Conservation (phyloP, 192 early-diverging fungal genomes). For the Dimargaris xerosporica region DNA sequence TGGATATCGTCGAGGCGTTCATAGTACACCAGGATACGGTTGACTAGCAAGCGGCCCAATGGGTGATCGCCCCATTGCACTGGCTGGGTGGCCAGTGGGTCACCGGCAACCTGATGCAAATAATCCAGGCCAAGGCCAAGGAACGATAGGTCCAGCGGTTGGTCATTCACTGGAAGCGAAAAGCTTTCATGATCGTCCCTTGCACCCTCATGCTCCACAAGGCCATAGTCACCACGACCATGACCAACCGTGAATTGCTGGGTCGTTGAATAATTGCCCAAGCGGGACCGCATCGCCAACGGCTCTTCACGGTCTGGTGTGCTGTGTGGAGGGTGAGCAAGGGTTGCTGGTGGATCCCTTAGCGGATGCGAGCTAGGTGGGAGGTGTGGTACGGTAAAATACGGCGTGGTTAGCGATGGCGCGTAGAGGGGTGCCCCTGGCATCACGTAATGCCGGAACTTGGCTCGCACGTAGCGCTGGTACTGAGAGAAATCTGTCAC, state of each 20-base stretch:
- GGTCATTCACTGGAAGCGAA: no score
- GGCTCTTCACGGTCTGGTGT: no score
- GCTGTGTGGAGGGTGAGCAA: no score
- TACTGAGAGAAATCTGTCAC: not conserved
- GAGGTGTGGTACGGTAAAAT: not conserved
- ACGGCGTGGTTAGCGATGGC: not conserved
- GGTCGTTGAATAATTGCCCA: no score
- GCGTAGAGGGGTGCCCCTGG: not conserved
- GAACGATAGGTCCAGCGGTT: not conserved
- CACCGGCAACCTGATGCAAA: not conserved
- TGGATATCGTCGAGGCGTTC: constrained; percentile 4
- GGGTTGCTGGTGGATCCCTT: no score
- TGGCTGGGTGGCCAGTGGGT: not conserved
- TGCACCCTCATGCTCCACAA: no score
- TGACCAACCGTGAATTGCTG: no score
- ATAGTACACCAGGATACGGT: not conserved
- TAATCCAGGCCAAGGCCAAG: not conserved
- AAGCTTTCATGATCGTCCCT: no score
- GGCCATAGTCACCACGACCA: no score
- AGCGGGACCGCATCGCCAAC: no score
- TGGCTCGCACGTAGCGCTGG: not conserved
- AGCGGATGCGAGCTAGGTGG: no score
- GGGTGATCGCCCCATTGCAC: constrained; percentile 9
- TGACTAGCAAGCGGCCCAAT: not conserved
- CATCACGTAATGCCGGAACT: not conserved